Evolutionary conservation across 352 stramenopile genomes (phyloP).

Genomic region (Globisporangium acanthophoron): DNA sequence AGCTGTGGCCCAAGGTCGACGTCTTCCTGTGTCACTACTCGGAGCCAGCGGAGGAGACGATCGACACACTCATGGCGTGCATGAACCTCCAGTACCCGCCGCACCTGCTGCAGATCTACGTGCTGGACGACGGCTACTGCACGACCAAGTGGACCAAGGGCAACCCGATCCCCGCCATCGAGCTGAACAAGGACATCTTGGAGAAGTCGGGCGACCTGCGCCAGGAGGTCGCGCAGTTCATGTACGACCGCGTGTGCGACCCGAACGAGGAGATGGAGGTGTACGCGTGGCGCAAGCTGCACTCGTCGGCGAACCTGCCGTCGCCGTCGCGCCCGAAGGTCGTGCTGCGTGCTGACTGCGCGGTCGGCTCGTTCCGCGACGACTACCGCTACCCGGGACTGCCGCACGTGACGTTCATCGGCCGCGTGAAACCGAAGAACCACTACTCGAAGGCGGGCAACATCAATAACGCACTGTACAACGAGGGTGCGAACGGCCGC

Average conservation of each 20-base stretch:
- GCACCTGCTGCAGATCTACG: slow-evolving; percentile 81
- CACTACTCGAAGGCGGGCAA: slow-evolving; percentile 87
- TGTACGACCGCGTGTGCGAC: slow-evolving; percentile 85
- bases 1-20: slow-evolving; percentile 83
- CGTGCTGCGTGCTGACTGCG: slow-evolving; percentile 69
- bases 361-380: slow-evolving; percentile 77
- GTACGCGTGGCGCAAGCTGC: slow-evolving; percentile 82
- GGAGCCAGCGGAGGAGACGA: slow-evolving; percentile 79
- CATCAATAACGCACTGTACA: slow-evolving; percentile 89
- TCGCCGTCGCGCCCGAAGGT: slow-evolving; percentile 64
- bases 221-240: slow-evolving; percentile 84
- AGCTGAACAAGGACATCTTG: slow-evolving; percentile 18
- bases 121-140: slow-evolving; percentile 85
- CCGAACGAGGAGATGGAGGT: slow-evolving; percentile 85
- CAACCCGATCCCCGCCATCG: slow-evolving; percentile 41
- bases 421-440: slow-evolving; percentile 63
- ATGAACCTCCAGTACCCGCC: slow-evolving; percentile 87
- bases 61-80: slow-evolving; percentile 82
- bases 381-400: slow-evolving; percentile 82
- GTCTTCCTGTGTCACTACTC: slow-evolving; percentile 79
- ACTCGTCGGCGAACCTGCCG: slow-evolving; percentile 78
- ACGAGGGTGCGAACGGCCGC: slow-evolving; percentile 75
- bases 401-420: slow-evolving; percentile 72
- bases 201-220: slow-evolving; percentile 76
- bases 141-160: slow-evolving; percentile 76